Evolutionary conservation across 2,329 filamentous ascomycete genomes (phyloP), one percentile per base, ranked within the genome.

Genomic region (Thielaviopsis cerberus): DNA sequence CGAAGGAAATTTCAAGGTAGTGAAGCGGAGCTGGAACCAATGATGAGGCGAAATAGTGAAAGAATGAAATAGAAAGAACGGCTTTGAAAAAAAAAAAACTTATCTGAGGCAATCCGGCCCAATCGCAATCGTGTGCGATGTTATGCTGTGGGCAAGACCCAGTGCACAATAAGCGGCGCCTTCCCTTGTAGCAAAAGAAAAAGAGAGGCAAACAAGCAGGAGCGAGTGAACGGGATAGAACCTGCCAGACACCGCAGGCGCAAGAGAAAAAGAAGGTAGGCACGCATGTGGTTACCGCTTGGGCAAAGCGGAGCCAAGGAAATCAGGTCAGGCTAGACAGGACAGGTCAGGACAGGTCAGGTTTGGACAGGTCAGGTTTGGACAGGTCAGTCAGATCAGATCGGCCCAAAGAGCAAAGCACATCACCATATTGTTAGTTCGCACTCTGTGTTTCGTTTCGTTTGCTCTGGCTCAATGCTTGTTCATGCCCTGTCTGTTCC

Each of bases 31-130:
- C 34, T 41, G 34, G 6, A 3, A 3, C 34, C n/a, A 53, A 52
- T 23, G 52, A 56, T n/a, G 27, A 7, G 51, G 24, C 34, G 50
- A 51, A 54, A 34, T 25, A 61, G 52, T 48, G 48, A 56, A 55
- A 54, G 22, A 58, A 59, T 54, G 54, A 45, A 50, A 50, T 24
- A 22, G 41, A 55, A 17, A 56, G 23, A 48, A 51, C 20, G 26
- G 23, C 15, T 27, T 26, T 22, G 57, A 54, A 51, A 26, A 41
- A 24, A 45, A n/a, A 24, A 41, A 17, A 10, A 3, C 17, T 3
- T 41, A 41, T 13, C 34, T 41, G 34, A 41, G 34, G 34, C 27
- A 30, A 30, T 30, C 27, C 27, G 11, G 11, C 15, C 30, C 34
- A 41, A 41, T 53, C 24, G 24, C 27, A 25, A 25, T 53, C n/a